Percentiles rank a stretch among this genome's conserved stretches.
These are phyloP conservation scores for Leersia perrieri DNA, from an alignment of 176 grass and related monocot genomes.

Conservation along the genomic window DNA sequence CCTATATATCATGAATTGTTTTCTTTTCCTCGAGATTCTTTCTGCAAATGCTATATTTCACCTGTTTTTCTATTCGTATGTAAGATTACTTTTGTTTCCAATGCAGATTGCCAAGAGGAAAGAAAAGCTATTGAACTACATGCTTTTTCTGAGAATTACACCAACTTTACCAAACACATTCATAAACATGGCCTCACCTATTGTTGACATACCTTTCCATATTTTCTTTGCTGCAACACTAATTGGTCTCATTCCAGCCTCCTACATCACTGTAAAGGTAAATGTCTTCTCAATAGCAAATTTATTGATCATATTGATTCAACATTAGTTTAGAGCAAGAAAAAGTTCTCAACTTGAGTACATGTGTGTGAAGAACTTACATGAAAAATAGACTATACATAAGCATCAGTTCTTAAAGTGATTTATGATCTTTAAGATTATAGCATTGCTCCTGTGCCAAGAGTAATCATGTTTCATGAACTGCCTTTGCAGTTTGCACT, in stretches of 20 bases:
- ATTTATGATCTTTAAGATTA: slow-evolving; percentile 12
- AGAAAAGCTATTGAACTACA: slow-evolving; percentile 94
- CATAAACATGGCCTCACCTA: slow-evolving; percentile 98
- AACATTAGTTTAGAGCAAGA: slow-evolving; percentile 7
- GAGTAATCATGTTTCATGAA: slow-evolving; percentile 1
- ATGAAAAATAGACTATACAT: slow-evolving; percentile 10
- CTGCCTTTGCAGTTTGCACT: slow-evolving; percentile 8
- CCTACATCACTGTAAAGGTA: slow-evolving; percentile 96
- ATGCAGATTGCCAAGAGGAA: slow-evolving; percentile 86
- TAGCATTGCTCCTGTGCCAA: not conserved
- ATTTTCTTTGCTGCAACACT: slow-evolving; percentile 96
- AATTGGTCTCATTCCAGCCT: slow-evolving; percentile 83
- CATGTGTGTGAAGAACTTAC: not conserved
- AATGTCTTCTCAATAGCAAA: slow-evolving; percentile 20
- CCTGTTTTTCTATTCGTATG: not conserved
- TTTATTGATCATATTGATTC: slow-evolving; percentile 6
- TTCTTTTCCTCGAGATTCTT: slow-evolving; percentile 28
- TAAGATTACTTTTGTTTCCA: slow-evolving; percentile 22
- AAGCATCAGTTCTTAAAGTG: not conserved
- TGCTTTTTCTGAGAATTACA: slow-evolving; percentile 99
- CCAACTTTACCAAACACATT: slow-evolving; percentile 97
- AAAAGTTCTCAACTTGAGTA: not conserved
- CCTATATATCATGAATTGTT: not conserved
- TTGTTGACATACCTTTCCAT: slow-evolving; percentile 98
- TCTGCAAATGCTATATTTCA: not conserved